A percentile compares a stretch with the other conserved stretches of the same genome.
phyloP scores from a whole-genome alignment of 83 land plant genomes.

The Picea abies region DNA sequence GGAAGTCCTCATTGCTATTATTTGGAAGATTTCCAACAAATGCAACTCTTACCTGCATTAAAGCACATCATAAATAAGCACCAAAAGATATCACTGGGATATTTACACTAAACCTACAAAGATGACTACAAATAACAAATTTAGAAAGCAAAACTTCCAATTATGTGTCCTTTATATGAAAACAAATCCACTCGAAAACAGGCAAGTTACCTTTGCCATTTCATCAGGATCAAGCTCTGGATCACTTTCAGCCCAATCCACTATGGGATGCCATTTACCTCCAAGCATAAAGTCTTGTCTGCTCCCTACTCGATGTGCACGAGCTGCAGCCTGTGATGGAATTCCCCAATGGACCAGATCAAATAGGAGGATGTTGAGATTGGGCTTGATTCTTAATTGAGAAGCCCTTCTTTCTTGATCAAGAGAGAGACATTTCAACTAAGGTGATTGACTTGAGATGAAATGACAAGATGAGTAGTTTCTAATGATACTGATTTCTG shows the following conservation, averaged over 20 bases:
- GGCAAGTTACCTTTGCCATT: constrained; percentile 33
- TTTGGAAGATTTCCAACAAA: constrained; percentile 45
- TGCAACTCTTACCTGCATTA: constrained; percentile 35
- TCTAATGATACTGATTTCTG: constrained; percentile 7
- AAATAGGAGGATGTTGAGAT: constrained; percentile 15
- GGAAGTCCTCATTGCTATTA: constrained; percentile 27
- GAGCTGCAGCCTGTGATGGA: constrained; percentile 56
- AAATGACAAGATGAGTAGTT: constrained; percentile 6
- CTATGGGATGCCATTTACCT: constrained; percentile 34
- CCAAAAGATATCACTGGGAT: neutral
- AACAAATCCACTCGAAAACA: neutral
- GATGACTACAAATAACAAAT: neutral
- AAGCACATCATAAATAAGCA: constrained; percentile 1
- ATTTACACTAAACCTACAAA: neutral
- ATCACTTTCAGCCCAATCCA: constrained; percentile 43
- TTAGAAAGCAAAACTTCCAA: neutral
- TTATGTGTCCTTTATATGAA: neutral
- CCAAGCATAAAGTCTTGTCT: constrained; percentile 47
- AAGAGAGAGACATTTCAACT: neutral
- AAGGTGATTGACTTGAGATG: constrained; percentile 12
- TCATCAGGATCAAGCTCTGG: constrained; percentile 43
- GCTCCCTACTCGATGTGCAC: constrained; percentile 40
- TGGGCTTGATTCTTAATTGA: constrained; percentile 6
- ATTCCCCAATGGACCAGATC: constrained; percentile 25
- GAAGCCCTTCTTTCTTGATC: constrained; percentile 7